Evolutionary conservation across 1,284 basidiomycete species (phyloP).

Genomic region (Tilletiopsis washingtonensis): DNA sequence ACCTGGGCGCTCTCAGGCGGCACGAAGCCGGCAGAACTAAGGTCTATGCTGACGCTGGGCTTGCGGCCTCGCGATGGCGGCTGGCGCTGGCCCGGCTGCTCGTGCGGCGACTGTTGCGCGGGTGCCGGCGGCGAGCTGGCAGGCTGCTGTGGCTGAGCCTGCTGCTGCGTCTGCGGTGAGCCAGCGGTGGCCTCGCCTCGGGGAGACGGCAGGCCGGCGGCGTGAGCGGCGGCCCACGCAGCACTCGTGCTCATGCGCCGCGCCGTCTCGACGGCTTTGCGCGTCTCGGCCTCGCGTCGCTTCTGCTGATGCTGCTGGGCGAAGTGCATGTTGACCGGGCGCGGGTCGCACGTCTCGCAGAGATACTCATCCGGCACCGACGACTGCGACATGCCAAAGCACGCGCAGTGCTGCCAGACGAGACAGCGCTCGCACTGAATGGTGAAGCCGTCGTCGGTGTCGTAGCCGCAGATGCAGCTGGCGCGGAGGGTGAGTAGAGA

Average conservation of each 20-base stretch:
- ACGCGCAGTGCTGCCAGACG: slow-evolving; percentile 83
- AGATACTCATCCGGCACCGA: slow-evolving; percentile 61
- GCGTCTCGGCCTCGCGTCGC: slow-evolving; percentile 36
- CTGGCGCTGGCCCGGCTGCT: neutral
- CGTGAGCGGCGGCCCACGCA: too few species aligned
- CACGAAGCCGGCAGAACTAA: slow-evolving; percentile 22
- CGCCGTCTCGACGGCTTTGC: slow-evolving; percentile 16
- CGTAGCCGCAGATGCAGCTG: slow-evolving; percentile 62
- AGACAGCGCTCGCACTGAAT: slow-evolving; percentile 84
- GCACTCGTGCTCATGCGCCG: too few species aligned
- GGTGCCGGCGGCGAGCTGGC: neutral
- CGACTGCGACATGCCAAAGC: slow-evolving; percentile 57
- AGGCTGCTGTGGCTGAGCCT: neutral
- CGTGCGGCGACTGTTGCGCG: neutral
- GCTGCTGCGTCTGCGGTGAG: neutral
- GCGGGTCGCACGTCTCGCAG: slow-evolving; percentile 49
- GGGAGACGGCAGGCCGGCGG: too few species aligned
- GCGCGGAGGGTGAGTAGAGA: neutral
- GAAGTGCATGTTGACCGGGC: slow-evolving; percentile 37
- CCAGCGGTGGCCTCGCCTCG: too few species aligned
- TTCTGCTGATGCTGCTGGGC: slow-evolving; percentile 37
- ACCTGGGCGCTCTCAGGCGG: neutral
- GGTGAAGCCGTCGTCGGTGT: slow-evolving; percentile 80
- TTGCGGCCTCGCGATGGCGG: slow-evolving; percentile 13
- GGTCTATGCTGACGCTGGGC: slow-evolving; percentile 25